Conservation (phyloP, 164 flowering plant species). For the Cinnamomum micranthum region DNA sequence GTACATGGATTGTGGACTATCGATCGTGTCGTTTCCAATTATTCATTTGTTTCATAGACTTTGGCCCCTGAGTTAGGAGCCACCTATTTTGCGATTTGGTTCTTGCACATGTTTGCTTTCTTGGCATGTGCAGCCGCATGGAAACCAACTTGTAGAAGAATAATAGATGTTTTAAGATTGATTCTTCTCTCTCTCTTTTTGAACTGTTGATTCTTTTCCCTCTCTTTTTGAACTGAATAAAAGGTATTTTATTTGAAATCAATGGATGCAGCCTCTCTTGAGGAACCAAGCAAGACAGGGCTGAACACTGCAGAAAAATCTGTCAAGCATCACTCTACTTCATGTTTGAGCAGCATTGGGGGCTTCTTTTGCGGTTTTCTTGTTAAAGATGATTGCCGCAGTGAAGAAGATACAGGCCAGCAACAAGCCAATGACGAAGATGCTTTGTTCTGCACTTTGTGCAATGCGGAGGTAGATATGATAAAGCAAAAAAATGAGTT, state of each 20-base stretch:
- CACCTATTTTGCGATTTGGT: not conserved
- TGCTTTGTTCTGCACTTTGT: slow-evolving; percentile 89
- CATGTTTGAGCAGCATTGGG: slow-evolving; percentile 37
- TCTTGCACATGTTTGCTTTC: not conserved
- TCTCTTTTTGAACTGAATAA: not conserved
- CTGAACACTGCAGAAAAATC: slow-evolving; percentile 34
- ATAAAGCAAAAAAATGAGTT: not conserved
- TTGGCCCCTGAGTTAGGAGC: no score
- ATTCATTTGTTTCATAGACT: not conserved
- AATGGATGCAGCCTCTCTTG: slow-evolving; percentile 41
- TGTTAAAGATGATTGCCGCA: slow-evolving; percentile 75
- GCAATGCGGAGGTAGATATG: slow-evolving; percentile 83
- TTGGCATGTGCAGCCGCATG: not conserved
- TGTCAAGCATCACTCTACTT: slow-evolving; percentile 30
- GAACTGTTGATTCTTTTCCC: not conserved
- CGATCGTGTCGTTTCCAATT: not conserved
- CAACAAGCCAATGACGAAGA: slow-evolving; percentile 66
- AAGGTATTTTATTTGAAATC: slow-evolving; percentile 11
- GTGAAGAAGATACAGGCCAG: slow-evolving; percentile 44
- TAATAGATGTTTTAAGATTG: no score
- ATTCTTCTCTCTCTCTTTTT: not conserved
- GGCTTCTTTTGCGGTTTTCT: slow-evolving; percentile 61
- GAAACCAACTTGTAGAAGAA: not conserved
- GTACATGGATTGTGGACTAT: no score
- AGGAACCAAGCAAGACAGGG: slow-evolving; percentile 46